Base-by-base conservation (phyloP, 1,284 basidiomycete genomes). In the Athelia sp. region DNA sequence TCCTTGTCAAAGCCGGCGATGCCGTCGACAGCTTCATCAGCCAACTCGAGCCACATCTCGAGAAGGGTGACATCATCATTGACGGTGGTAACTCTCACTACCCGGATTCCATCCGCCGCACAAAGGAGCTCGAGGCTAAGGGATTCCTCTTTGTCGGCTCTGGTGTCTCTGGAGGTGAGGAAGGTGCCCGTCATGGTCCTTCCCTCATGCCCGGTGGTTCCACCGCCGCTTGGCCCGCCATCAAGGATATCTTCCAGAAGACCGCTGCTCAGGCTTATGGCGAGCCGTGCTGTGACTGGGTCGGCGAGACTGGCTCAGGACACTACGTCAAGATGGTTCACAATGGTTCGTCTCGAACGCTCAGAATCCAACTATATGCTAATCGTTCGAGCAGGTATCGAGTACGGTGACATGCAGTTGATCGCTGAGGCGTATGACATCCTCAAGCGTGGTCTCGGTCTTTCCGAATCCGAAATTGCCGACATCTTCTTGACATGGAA, bases 371-470 rank as follows among this genome's bases (percentile, higher is more conserved):
- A 45, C 52, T 29, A 45, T 46, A 53, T 54, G n/a, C 54, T 57
- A 50, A 43, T 50, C 36, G 46, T 35, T 40, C 24, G 23, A 45
- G 52, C 59, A 90, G 88, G 93, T 78, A 98, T 98, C 70, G 94
- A 98, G 73, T 99, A 99, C 72, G 97, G 97, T 73, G 97, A 99
- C 76, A 99, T 99, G 97, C 97, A 99, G 73, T 79, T 99, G 67
- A 99, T 99, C 62, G 91, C 93, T 58, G 97, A 99, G 75, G 93
- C 90, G 17, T 98, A 97, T 70, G 94, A 98, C 69, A 98, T 99
- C 71, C 87, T 99, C 67, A 97, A 96, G 71, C 90, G 93, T 61
- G 97, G 96, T 59, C 87, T 99, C 61, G 92, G 87, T 56, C 78
- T 97, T 54, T 52, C 67, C 35, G 90, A 93, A 63, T 76, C 78